phyloP scores from a whole-genome alignment of 2,329 filamentous ascomycete genomes.

The Clarireedia paspali region DNA sequence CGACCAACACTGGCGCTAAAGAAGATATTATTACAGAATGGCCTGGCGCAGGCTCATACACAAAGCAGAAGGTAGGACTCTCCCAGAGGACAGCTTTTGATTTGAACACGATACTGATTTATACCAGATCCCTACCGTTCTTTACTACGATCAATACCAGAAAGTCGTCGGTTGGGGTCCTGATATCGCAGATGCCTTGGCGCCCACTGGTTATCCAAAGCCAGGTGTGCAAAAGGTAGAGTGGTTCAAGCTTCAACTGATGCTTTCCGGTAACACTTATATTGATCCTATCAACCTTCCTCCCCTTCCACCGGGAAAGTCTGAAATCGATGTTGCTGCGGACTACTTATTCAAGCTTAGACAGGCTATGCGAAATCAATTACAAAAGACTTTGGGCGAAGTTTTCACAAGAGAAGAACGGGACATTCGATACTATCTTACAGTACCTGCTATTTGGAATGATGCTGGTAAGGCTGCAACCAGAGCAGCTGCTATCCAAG shows the following conservation, averaged over 20 bases:
- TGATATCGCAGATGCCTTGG: conserved; percentile 93
- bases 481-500: conserved; percentile 90
- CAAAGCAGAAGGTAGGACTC: conserved; percentile 83
- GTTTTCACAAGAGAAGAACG: conserved; percentile 97
- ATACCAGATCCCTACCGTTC: conserved; percentile 85
- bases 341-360: conserved; percentile 98
- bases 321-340: conserved; percentile 97
- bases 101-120: conserved; percentile 16
- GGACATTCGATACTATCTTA: conserved; percentile 96
- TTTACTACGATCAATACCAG: conserved; percentile 99
- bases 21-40: conserved; percentile 99
- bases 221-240: conserved; percentile 97
- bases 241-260: conserved; percentile 99
- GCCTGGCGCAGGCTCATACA: conserved; percentile 95
- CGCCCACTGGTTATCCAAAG: conserved; percentile 95
- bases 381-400: conserved; percentile 94
- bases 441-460: conserved; percentile 99
- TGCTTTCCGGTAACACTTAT: conserved; percentile 97
- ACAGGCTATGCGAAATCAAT: conserved; percentile 89
- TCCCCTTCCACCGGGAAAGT: conserved; percentile 93
- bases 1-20: conserved; percentile 93
- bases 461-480: conserved; percentile 97
- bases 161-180: conserved; percentile 99
- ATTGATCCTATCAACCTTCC: conserved; percentile 99
- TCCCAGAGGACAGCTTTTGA: background rate